A percentile compares a stretch with the other conserved stretches of the same genome.
These are phyloP conservation scores for Trichoderma sp. DNA, from an alignment of 2,329 filamentous ascomycete genomes.

Conservation along the genomic window DNA sequence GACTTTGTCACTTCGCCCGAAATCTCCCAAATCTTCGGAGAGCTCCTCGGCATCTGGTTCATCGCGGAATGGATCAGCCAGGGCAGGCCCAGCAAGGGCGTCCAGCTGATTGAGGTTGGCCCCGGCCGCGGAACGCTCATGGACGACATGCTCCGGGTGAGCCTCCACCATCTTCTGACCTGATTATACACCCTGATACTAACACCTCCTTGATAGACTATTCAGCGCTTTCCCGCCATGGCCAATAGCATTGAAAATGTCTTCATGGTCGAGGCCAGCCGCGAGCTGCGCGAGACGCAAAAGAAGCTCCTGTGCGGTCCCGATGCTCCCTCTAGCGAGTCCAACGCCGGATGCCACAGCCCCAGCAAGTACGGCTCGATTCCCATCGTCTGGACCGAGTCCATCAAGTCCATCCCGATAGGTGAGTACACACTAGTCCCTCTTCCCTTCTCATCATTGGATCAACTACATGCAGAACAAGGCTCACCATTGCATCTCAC, in stretches of 20 bases:
- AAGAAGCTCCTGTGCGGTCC: constrained; percentile 78
- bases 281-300: constrained; percentile 74
- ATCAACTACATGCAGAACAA: not conserved
- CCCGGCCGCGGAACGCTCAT: constrained; percentile 94
- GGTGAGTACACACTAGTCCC: constrained; percentile 44
- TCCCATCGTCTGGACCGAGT: constrained; percentile 88
- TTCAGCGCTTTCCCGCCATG: constrained; percentile 80
- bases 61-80: constrained; percentile 97
- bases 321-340: constrained; percentile 67
- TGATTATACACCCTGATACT: too few species aligned
- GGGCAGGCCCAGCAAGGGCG: constrained; percentile 69
- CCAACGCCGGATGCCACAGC: constrained; percentile 72
- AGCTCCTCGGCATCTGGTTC: constrained; percentile 92
- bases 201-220: constrained; percentile 59
- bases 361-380: constrained; percentile 72
- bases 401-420: constrained; percentile 78
- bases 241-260: constrained; percentile 78
- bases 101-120: constrained; percentile 91
- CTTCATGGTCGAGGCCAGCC: constrained; percentile 93
- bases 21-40: constrained; percentile 96
- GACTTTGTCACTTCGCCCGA: constrained; percentile 98
- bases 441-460: too few species aligned
- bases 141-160: constrained; percentile 89
- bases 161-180: constrained; percentile 35
- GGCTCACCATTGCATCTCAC: not conserved